phyloP scores from a whole-genome alignment of 176 grass and related monocot species.

The Hordeum vulgare region MorexV3_pseudomolecules_assembly NC_058521.1:519970788-519971287 shows the following conservation, averaged over 20 bases:
- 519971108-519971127: background rate
- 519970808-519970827: constrained; percentile 5
- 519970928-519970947: background rate
- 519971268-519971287: background rate
- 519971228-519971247: background rate
- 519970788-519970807: constrained; percentile 17
- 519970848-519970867: constrained; percentile 53
- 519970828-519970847: constrained; percentile 44
- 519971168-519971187: constrained; percentile 23
- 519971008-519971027: constrained; percentile 15
- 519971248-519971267: background rate
- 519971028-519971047: constrained; percentile 23
- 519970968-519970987: background rate
- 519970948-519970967: constrained; percentile 10
- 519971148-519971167: constrained; percentile 28
- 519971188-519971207: background rate
- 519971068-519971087: constrained; percentile 21
- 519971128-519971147: background rate
- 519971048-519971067: constrained; percentile 37
- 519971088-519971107: background rate
- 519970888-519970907: background rate
- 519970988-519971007: constrained; percentile 4
- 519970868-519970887: constrained; percentile 34
- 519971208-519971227: background rate
- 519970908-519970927: constrained; percentile 2